A percentile compares a stretch with the other conserved stretches of the same genome.
These are phyloP conservation scores for Leishmania tarentolae DNA, from an alignment of 208 protist genomes.

Conservation along the genomic window DNA sequence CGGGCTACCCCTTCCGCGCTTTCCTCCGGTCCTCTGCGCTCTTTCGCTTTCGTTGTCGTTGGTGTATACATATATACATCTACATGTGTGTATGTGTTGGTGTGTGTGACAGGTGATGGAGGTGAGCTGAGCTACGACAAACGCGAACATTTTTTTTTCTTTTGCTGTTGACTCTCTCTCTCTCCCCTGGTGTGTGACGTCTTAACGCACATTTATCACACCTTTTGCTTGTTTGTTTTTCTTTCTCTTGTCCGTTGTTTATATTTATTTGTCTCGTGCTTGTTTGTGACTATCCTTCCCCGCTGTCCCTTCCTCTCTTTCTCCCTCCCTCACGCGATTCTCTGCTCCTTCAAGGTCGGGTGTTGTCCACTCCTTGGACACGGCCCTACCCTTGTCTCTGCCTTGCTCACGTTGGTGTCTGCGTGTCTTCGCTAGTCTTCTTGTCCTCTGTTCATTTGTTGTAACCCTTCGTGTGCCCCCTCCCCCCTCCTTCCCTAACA, in stretches of 20 bases:
- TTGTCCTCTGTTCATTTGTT: not conserved
- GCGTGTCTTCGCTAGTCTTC: not conserved
- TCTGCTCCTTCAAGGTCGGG: not conserved
- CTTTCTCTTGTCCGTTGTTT: not conserved
- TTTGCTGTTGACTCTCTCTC: not conserved
- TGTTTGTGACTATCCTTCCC: not conserved
- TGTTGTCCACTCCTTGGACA: not conserved
- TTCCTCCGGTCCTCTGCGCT: not conserved
- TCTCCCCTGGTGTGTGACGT: not conserved
- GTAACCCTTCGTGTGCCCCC: not conserved
- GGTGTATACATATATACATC: too few species aligned
- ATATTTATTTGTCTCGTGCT: not conserved
- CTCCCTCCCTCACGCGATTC: not conserved
- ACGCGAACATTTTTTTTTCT: not conserved
- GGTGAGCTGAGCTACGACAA: too few species aligned
- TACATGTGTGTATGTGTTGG: not conserved
- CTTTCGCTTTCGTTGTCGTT: not conserved
- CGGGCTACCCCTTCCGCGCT: not conserved
- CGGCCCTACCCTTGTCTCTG: not conserved
- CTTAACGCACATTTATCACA: not conserved
- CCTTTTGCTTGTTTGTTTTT: not conserved
- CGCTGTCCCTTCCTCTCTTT: too few species aligned
- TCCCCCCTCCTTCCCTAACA: not conserved
- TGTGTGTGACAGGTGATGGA: not conserved
- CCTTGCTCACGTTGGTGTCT: not conserved